Base-by-base conservation (phyloP, 148 eudicot genomes). In the Talinum fruticosum region DNA sequence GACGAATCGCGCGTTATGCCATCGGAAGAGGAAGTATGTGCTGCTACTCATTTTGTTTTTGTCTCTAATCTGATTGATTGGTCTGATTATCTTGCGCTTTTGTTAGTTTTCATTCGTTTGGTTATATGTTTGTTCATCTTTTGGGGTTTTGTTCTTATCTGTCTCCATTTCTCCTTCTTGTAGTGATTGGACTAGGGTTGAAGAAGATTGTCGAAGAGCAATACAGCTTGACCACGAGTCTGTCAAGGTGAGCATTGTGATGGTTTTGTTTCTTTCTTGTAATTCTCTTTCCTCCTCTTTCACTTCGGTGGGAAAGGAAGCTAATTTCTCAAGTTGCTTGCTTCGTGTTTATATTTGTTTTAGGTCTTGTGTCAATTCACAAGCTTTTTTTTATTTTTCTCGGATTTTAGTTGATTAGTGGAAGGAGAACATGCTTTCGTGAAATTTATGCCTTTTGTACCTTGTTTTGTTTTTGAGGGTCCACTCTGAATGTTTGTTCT, bases 1-100 rank as follows among this genome's bases (percentile, higher is more conserved):
- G 98, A 89, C 93, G 30, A 93, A 91, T 83, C 98, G 98, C 8
- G 99, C 99, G 35, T 62, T 92, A 34, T 95, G 97, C 66, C 93
- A 95, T 85, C 86, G 81, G 18, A 91, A 68, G 84, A 87, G 87
- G 82, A 87, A 87, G 97, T 95, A 94, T 76, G 91, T 83, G 65
- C 37, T 70, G 34, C 1, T 24, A n/a, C 75, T 61, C 21, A 23
- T 30, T 44, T 34, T 16, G 24, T 34, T 29, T 34, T 29, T 28
- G 6, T 18, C 36, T 23, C 0, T 33, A 14, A 14, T 41, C 62
- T 18, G 8, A 49, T 77, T 36, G 64, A n/a, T 57, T 54, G n/a
- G 64, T 26, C n/a, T 6, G 7, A 57, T 3, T 57, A 21, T 8
- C 64, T 21, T 12, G 4, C 15, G 57, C 57, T 51, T 51, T 19